Evolutionary conservation across 805 yeast genomes (phyloP).

Genomic region (Schwanniomyces polymorphus): DNA sequence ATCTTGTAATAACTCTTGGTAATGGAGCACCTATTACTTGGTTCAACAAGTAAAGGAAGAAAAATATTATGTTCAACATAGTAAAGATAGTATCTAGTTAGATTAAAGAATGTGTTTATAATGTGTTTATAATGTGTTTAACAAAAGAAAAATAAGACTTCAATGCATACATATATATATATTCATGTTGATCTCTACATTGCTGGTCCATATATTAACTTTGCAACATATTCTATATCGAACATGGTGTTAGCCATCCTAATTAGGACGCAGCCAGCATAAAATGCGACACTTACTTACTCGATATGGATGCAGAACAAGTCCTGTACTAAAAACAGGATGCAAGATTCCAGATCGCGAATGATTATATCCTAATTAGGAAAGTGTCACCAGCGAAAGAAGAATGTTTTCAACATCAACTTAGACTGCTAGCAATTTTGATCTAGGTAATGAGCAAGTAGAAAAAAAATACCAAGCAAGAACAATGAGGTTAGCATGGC

Average conservation of each 20-base stretch:
- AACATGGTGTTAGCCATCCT: too few species aligned
- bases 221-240: too few species aligned
- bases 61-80: constrained; percentile 8
- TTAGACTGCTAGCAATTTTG: background rate
- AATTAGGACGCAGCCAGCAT: background rate
- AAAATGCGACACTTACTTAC: background rate
- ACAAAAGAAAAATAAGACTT: background rate
- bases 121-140: constrained; percentile 1
- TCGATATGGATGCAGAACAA: background rate
- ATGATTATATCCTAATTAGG: background rate
- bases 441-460: background rate
- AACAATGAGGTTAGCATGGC: too few species aligned
- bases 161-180: background rate
- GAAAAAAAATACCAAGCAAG: background rate
- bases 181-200: background rate
- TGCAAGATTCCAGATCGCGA: background rate
- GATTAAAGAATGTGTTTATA: too few species aligned
- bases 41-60: constrained; percentile 17
- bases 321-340: background rate
- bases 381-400: background rate
- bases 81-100: background rate
- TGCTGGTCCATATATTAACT: background rate
- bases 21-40: constrained; percentile 32
- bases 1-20: constrained; percentile 48
- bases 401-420: background rate